phyloP scores from a whole-genome alignment of 2,329 filamentous ascomycete genomes.

The Alternaria alternata region DNA sequence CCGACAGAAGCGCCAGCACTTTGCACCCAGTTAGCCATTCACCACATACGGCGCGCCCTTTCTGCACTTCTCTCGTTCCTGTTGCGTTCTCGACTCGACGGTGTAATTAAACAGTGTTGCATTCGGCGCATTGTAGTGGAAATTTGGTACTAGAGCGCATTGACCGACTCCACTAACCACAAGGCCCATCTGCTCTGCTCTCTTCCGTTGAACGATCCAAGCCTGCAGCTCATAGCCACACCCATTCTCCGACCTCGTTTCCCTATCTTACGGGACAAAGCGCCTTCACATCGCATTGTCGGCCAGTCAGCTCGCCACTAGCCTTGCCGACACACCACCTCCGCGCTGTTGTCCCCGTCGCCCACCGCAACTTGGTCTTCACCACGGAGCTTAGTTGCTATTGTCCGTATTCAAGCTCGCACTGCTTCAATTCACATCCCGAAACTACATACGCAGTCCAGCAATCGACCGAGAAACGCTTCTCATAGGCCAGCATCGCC shows the following conservation, averaged over 20 bases:
- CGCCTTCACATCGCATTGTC: constrained; percentile 6
- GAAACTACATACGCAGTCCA: not conserved
- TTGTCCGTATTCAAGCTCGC: constrained; percentile 14
- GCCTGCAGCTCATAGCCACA: constrained; percentile 4
- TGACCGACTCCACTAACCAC: constrained; percentile 38
- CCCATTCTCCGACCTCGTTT: constrained; percentile 1
- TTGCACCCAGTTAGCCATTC: constrained; percentile 31
- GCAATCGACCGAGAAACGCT: not conserved
- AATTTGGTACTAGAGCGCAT: constrained; percentile 36
- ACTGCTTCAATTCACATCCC: not conserved
- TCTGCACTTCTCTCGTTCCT: constrained; percentile 14
- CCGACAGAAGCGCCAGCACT: constrained; percentile 36
- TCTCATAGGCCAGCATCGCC: not conserved
- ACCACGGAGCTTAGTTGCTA: constrained; percentile 13
- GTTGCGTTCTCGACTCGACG: constrained; percentile 31
- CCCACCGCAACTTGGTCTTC: constrained; percentile 12
- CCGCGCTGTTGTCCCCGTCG: constrained; percentile 19
- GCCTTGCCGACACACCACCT: constrained; percentile 25
- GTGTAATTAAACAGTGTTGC: constrained; percentile 27
- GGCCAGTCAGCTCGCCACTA: constrained; percentile 16
- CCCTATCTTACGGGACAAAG: not conserved
- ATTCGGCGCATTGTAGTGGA: constrained; percentile 33
- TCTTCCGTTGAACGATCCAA: constrained; percentile 7
- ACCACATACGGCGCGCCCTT: constrained; percentile 28
- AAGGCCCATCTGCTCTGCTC: constrained; percentile 10